Base-by-base conservation (phyloP, 2,329 filamentous ascomycete genomes). In the Fusarium sarcochroum region DNA sequence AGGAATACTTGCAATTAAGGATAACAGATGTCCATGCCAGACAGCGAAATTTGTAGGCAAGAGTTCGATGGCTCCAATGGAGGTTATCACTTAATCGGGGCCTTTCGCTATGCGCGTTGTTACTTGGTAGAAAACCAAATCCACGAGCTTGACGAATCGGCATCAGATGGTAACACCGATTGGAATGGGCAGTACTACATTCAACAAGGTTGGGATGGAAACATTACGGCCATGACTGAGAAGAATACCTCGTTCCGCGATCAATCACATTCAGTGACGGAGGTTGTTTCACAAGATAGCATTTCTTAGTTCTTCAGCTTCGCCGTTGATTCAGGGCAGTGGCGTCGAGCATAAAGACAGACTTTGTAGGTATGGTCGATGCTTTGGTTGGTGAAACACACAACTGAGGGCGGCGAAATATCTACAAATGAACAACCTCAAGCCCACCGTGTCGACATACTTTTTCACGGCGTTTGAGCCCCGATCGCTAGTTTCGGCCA, bases 381-480 rank as follows among this genome's bases (percentile, higher is more conserved):
- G 55, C 55, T 45, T 52, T 47, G 48, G 44, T 35, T 63, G 47
- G 63, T 70, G 69, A 72, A 68, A 70, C 69, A 49, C 60, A 66
- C 64, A 61, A 56, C 64, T 61, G 50, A 68, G 40, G 23, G 27
- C 15, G 25, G 44, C 45, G n/a, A 34, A 52, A 25, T 40, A 40
- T 37, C 25, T 41, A 44, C 27, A 30, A 30, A 30, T 30, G 11
- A 30, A 30, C 27, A 30, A 30, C 17, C 21, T 47, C 21, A 20
- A 35, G 50, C 45, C 62, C n/a, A 25, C 41, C n/a, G 5, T 25
- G 27, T 13, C 10, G n/a, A 23, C 25, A 25, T 37, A 40, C 20
- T 11, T 32, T 38, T 38, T 25, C 38, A 37, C 23, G 11, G 37
- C 40, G 42, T 63, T 49, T 21, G 40, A 50, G 42, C 50, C 53